Evolutionary conservation across 2,329 filamentous ascomycete genomes (phyloP), one percentile per base, ranked within the genome.

Genomic region (Harringtonia aguacate): DNA sequence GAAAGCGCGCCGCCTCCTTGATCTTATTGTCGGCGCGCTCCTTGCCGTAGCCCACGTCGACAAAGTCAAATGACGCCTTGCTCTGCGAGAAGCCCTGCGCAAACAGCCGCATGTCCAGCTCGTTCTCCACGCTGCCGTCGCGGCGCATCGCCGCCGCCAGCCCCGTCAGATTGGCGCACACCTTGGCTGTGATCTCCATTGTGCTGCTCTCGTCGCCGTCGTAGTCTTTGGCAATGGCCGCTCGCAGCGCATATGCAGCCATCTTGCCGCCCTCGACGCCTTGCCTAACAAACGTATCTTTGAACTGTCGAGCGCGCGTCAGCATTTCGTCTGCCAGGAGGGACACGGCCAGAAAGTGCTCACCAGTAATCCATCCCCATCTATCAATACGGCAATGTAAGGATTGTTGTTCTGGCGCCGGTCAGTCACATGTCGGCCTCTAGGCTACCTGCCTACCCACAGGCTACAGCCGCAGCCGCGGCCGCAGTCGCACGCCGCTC

Each of bases 291-390:
- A 72, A 70, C 18, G 65, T 50, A 40, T 77, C 68, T 55, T 75
- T 69, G 56, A 82, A 82, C 76, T 81, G 54, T n/a, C n/a, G n/a
- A 15, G 39, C 35, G 22, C 17, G n/a, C 24, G n/a, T 8, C 20
- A 14, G 22, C 8, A 14, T 38, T 18, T 10, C 8, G 47, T 37
- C 15, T 41, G 27, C 30, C 4, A 20, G 13, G 30, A 9, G 15
- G 22, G 22, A 13, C 1, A 20, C 8, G 6, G 10, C 12, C 9
- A 36, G 22, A 24, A 21, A 14, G 36, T 9, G 27, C 40, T 20
- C 43, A 81, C 77, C 57, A 80, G 62, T 46, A 80, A 66, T 36
- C 75, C 74, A 56, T 83, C 72, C 31, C 77, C 79, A 56, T 82
- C 79, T 52, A 83, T 72, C 51, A 81, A 56, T 33, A 79, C 68